A percentile compares a stretch with the other conserved stretches of the same genome.
Evolutionary conservation across 176 grass and related monocot genomes (phyloP).

Genomic region (Oryza brachyantha): DNA sequence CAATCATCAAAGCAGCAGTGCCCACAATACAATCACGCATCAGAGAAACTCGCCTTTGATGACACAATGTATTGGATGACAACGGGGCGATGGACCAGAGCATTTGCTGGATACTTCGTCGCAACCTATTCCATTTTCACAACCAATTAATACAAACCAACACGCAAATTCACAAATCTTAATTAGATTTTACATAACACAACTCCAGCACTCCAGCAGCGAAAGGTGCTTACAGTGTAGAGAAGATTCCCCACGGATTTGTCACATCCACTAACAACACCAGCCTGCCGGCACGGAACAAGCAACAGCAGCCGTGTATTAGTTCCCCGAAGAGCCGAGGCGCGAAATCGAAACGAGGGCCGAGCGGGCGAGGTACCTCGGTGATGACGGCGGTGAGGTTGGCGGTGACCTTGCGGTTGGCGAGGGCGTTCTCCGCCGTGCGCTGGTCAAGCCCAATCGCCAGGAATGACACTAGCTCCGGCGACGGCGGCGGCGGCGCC

Average conservation of each 20-base stretch:
- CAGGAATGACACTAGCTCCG: conserved; percentile 39
- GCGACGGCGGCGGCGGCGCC: conserved; percentile 7
- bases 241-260: conserved; percentile 55
- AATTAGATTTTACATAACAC: not conserved
- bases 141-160: conserved; percentile 10
- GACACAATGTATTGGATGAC: conserved; percentile 46
- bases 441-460: conserved; percentile 53
- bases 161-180: not conserved
- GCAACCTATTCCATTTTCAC: conserved; percentile 33
- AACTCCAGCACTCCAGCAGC: not conserved
- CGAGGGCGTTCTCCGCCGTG: conserved; percentile 56
- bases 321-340: not conserved
- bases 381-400: conserved; percentile 52
- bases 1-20: not conserved
- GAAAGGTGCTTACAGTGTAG: conserved; percentile 30
- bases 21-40: no score
- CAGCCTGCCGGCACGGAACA: conserved; percentile 24
- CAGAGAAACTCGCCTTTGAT: conserved; percentile 43
- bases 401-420: conserved; percentile 58
- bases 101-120: conserved; percentile 52
- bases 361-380: conserved; percentile 36
- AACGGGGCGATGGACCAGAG: conserved; percentile 42
- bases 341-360: not conserved
- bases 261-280: conserved; percentile 32
- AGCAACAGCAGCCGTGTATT: not conserved